Evolutionary conservation across 805 yeast genomes (phyloP).

Genomic region (Yamadazyma laniorum): DNA sequence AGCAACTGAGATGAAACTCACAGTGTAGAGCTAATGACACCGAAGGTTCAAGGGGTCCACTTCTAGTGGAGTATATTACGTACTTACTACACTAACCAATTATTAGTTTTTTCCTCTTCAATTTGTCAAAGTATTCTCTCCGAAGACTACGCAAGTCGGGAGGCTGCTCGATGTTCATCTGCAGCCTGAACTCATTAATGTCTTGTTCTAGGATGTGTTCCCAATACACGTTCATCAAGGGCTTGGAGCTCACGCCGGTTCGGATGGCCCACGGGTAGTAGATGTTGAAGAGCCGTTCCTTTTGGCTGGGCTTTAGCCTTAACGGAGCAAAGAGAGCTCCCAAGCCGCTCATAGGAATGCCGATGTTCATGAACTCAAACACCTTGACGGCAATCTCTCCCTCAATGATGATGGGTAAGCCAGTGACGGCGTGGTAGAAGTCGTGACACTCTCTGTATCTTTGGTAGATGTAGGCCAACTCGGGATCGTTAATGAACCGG

Average conservation of each 20-base stretch:
- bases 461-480: slow-evolving; percentile 88
- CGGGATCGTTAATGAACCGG: slow-evolving; percentile 82
- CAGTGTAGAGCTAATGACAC: too few relatives aligned
- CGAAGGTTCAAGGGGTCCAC: too few relatives aligned
- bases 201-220: slow-evolving; percentile 75
- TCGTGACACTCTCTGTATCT: slow-evolving; percentile 96
- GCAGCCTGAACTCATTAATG: slow-evolving; percentile 65
- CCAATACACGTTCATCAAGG: slow-evolving; percentile 89
- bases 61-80: too few relatives aligned
- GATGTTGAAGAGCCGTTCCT: slow-evolving; percentile 58
- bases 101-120: slow-evolving; percentile 22
- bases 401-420: slow-evolving; percentile 85
- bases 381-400: slow-evolving; percentile 96
- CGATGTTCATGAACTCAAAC: slow-evolving; percentile 87
- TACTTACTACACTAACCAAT: too few relatives aligned
- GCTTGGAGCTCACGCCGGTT: slow-evolving; percentile 69
- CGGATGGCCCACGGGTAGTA: slow-evolving; percentile 87
- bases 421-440: slow-evolving; percentile 89
- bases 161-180: slow-evolving; percentile 73
- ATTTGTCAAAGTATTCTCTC: slow-evolving; percentile 34
- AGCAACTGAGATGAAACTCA: too few relatives aligned
- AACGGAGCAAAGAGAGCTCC: slow-evolving; percentile 91
- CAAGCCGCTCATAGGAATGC: slow-evolving; percentile 92
- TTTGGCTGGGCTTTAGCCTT: slow-evolving; percentile 62
- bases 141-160: slow-evolving; percentile 69